Evolutionary conservation across 1,139 yeast species (phyloP).

Genomic region (Hanseniaspora gamundiae): DNA sequence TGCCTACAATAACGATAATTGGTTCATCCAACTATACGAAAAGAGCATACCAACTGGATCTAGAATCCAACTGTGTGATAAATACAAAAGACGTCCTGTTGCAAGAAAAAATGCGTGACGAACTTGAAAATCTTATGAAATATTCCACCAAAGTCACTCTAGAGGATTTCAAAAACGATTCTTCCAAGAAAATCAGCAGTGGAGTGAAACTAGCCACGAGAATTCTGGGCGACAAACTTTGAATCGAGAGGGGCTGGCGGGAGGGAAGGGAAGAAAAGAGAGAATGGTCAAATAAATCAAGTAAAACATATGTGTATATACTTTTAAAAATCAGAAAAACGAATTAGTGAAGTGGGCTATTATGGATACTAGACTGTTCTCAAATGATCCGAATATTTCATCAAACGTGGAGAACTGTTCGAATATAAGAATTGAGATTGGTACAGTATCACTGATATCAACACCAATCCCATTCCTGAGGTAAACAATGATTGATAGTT

Average conservation of each 20-base stretch:
- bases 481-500: slow-evolving; percentile 16
- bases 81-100: slow-evolving; percentile 57
- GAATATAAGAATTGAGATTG: slow-evolving; percentile 19
- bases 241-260: too few species aligned
- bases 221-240: slow-evolving; percentile 53
- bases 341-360: neutral
- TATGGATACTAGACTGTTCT: neutral
- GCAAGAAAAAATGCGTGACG: slow-evolving; percentile 45
- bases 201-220: slow-evolving; percentile 57
- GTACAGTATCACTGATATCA: slow-evolving; percentile 12
- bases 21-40: slow-evolving; percentile 93
- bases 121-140: slow-evolving; percentile 47
- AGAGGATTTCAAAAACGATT: slow-evolving; percentile 47
- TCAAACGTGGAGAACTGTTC: slow-evolving; percentile 14
- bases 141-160: slow-evolving; percentile 41
- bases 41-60: slow-evolving; percentile 76
- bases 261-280: too few species aligned
- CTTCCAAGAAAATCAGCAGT: slow-evolving; percentile 45
- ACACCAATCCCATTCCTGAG: slow-evolving; percentile 10
- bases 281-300: too few species aligned
- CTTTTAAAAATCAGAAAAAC: too few species aligned
- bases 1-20: slow-evolving; percentile 65
- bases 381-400: slow-evolving; percentile 5
- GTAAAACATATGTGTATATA: too few species aligned
- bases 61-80: slow-evolving; percentile 76